phyloP scores from a whole-genome alignment of 1,284 basidiomycete species.

The Ceratobasidium sp. region DNA sequence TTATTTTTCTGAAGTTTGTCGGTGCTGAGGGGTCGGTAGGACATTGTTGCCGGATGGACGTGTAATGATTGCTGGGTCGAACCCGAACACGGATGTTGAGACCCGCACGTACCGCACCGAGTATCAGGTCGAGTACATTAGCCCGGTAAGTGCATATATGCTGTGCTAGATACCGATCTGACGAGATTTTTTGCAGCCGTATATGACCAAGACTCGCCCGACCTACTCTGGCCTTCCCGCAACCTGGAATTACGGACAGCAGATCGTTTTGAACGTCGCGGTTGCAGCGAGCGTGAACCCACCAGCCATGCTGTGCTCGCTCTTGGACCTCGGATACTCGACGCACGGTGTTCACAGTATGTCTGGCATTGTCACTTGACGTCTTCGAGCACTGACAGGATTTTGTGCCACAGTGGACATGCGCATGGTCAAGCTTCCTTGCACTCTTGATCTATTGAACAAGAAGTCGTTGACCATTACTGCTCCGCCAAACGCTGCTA shows the following conservation, averaged over 20 bases:
- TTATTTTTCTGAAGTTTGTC: background rate
- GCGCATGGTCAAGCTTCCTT: constrained; percentile 75
- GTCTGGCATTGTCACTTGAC: background rate
- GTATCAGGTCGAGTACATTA: constrained; percentile 85
- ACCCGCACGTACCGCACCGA: constrained; percentile 76
- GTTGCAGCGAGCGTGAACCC: background rate
- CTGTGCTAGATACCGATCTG: background rate
- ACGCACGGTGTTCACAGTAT: constrained; percentile 78
- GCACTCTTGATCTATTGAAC: constrained; percentile 55
- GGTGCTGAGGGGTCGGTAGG: background rate
- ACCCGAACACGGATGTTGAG: constrained; percentile 81
- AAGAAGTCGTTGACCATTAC: constrained; percentile 62
- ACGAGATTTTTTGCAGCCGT: constrained; percentile 48
- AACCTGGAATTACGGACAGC: constrained; percentile 65
- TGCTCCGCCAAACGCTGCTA: constrained; percentile 65
- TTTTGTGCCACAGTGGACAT: constrained; percentile 62
- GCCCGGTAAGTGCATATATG: constrained; percentile 61
- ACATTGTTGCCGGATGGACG: constrained; percentile 82
- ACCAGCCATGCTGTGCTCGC: constrained; percentile 59
- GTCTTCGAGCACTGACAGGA: background rate
- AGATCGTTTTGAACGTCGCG: constrained; percentile 57
- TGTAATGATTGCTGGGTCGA: constrained; percentile 82
- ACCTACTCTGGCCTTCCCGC: constrained; percentile 59
- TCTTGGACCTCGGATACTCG: constrained; percentile 83
- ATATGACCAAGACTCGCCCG: constrained; percentile 62